phyloP scores from a whole-genome alignment of 495 filamentous ascomycete species.

The Staphylotrichum tortipilum region DNA sequence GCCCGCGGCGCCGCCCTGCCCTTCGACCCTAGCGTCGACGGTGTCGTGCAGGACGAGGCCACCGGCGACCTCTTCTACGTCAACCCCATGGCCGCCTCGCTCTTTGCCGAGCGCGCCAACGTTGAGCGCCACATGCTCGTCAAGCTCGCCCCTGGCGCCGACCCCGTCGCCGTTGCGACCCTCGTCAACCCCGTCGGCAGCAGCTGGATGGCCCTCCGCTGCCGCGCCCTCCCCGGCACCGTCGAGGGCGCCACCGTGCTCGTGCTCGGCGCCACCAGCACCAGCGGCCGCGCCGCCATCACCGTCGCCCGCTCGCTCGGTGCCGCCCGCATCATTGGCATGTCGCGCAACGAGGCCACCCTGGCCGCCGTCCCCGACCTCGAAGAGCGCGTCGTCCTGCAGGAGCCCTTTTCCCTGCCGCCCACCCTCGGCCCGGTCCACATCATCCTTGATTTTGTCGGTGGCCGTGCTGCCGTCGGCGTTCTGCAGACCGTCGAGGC shows the following conservation, averaged over 20 bases:
- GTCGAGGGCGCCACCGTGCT: constrained; percentile 5
- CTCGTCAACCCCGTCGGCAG: constrained; percentile 9
- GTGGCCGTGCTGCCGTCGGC: neutral
- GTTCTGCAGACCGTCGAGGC: neutral
- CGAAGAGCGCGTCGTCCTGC: constrained; percentile 2
- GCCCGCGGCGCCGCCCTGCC: neutral
- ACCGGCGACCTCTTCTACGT: constrained; percentile 4
- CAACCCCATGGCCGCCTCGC: neutral
- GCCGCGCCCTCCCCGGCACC: constrained; percentile 1
- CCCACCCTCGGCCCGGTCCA: neutral
- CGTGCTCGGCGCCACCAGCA: constrained; percentile 4
- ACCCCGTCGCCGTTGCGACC: constrained; percentile 1
- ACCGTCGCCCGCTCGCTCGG: constrained; percentile 4
- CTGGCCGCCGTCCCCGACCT: neutral
- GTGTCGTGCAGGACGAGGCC: constrained; percentile 2
- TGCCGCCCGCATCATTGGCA: constrained; percentile 4
- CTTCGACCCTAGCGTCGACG: constrained; percentile 6
- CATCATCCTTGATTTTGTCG: constrained; percentile 6
- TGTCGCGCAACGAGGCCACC: constrained; percentile 1
- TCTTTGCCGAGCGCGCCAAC: constrained; percentile 8
- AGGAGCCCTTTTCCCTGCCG: constrained; percentile 1
- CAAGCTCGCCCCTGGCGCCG: neutral
- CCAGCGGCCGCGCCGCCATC: constrained; percentile 4
- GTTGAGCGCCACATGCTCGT: constrained; percentile 3
- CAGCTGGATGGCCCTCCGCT: constrained; percentile 8